Evolutionary conservation across 305 asterid genomes (phyloP), one percentile per base, ranked within the genome.

Genomic region (Fraxinus greggii): DNA sequence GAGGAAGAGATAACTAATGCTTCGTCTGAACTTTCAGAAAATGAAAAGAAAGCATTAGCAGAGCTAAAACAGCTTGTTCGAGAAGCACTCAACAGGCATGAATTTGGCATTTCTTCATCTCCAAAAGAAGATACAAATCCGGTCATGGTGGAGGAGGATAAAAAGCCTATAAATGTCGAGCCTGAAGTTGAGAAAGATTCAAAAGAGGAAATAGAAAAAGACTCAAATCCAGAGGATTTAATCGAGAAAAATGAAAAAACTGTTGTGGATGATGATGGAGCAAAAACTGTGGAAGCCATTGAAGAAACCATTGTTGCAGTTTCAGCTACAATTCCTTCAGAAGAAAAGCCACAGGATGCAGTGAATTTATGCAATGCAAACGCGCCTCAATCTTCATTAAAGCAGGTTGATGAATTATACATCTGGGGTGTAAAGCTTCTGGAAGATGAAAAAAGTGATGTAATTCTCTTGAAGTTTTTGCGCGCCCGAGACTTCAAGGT

Each of bases 401-500:
- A 48, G 19, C 59, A 48, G 59, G 59, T 31, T 15, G 72, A 59
- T 4, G 73, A 73, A 28, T 45, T 72, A 5, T 56, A 2, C 28
- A 81, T 86, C 29, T 86, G 85, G 85, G 89, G 87, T 8, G 78
- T 86, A 2, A 79, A 80, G 4, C 85, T 86, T 1, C 79, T 86
- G 8, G 83, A 84, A 59, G 89, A 86, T 31, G 87, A 78, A 23
- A 48, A 56, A 29, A 86, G 75, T 33, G 89, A 84, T 40, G 83
- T 74, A 2, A 24, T 87, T 38, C 72, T 87, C 31, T 61, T 84
- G 15, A 87, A 87, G 36, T 87, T 87, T 78, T 23, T 87, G 35
- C 78, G 83, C 3, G 89, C 89, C 61, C 80, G 89, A 7, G 89
- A 87, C 29, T 80, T 87, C 78, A 82, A 67, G 28, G 83, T 75